Percentiles rank a stretch among this genome's conserved stretches.
Conservation (phyloP, 2,329 filamentous ascomycete genomes). For the Drechslerella dactyloides region DNA sequence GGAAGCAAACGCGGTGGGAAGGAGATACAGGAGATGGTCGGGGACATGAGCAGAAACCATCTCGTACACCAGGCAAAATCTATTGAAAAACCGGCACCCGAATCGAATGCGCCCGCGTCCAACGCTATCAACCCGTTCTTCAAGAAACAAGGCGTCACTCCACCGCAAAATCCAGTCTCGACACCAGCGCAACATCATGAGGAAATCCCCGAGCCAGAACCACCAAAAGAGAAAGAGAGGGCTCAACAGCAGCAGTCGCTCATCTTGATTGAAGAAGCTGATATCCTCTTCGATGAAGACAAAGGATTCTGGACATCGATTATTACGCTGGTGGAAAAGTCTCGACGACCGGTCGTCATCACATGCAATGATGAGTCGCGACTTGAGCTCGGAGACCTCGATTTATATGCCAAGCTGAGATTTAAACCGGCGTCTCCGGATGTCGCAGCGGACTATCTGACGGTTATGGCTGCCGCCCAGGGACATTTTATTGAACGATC, state of each 20-base stretch:
- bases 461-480: conserved; percentile 84
- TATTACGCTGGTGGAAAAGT: conserved; percentile 76
- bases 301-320: conserved; percentile 92
- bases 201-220: conserved; percentile 38
- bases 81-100: conserved; percentile 54
- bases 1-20: conserved; percentile 82
- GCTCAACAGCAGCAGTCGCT: conserved; percentile 83
- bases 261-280: conserved; percentile 91
- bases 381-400: conserved; percentile 75
- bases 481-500: conserved; percentile 77
- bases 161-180: no score
- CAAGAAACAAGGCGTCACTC: conserved; percentile 62
- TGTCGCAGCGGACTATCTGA: conserved; percentile 77
- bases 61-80: conserved; percentile 69
- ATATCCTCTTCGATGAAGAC: conserved; percentile 92
- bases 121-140: conserved; percentile 77
- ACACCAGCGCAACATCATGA: conserved; percentile 54
- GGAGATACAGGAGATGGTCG: conserved; percentile 88
- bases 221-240: conserved; percentile 54
- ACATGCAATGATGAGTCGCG: conserved; percentile 91
- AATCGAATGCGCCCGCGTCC: conserved; percentile 53
- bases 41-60: conserved; percentile 96
- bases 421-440: conserved; percentile 71
- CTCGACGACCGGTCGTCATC: conserved; percentile 89
- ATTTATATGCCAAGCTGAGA: conserved; percentile 83